Evolutionary conservation across 192 early-diverging fungal species (phyloP), one percentile per base, ranked within the genome.

Genomic region (Backusella tuberculispora): DNA sequence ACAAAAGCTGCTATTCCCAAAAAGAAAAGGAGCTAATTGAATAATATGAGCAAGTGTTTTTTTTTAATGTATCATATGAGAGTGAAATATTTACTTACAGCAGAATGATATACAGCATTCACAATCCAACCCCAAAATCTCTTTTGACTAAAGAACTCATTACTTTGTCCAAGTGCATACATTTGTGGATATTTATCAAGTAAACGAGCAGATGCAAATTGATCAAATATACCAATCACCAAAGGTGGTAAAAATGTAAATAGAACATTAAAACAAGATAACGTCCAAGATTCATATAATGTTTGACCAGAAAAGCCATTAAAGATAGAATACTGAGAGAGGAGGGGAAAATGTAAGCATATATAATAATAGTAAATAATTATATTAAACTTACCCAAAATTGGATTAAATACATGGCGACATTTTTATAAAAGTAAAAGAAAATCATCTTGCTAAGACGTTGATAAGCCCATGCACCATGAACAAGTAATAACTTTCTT

Each of bases 351-450:
- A 12, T 15, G 5, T 21, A 4, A 24, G 12, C 17, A 2, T 63
- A 44, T 34, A 41, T 12, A 38, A 17, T 29, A 43, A 56, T 78
- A 43, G 63, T 72, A 68, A 15, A 38, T 63, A 42, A 13, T 14
- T 10, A 24, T 12, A 48, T 45, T 17, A 15, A 60, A 26, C 76
- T 73, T 74, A 85, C 88, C 97, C 97, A 98, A 74, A 98, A 92
- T 86, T 97, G 96, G 65, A 95, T 97, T 72, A 97, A 87, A 85
- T 96, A 97, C 78, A 98, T 85, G 60, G 95, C 92, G 53, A 98
- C 96, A 75, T 97, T 97, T 87, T 98, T 98, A 90, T 98, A 98
- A 84, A 98, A 98, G 67, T 92, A 95, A 83, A 94, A 98, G 46
- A 98, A 89, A 64, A 97, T 95, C 76, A 98, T 86, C 85, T 98